Base-by-base conservation (phyloP, 2,329 filamentous ascomycete genomes). In the Claviceps sp. region DNA sequence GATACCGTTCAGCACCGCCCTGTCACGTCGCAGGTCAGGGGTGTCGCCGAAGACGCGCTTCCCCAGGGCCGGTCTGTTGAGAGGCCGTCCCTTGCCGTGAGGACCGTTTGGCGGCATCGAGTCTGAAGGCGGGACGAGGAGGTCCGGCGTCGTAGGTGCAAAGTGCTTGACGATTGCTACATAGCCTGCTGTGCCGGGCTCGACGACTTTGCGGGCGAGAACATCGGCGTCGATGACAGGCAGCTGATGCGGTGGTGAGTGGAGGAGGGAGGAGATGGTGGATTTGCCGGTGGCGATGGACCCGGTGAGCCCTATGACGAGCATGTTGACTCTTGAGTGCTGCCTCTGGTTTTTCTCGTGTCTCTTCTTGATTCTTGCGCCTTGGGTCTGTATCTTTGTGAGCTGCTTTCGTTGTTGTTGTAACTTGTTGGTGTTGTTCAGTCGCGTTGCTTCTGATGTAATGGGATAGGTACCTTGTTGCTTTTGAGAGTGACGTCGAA, bases 261-360 rank as follows among this genome's bases (percentile, higher is more conserved):
- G 81, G 61, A 98, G 86, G 60, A 95, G 78, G 41, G 78, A 75
- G 30, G 93, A 95, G 52, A 96, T 89, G 58, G 91, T 98, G 46
- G 91, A 95, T 78, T 98, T 98, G 67, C 93, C 93, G 5, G 93
- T 98, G 55, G 93, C 93, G 65, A 98, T 97, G 55, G 90, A 95
- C 65, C 93, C 93, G 8, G 93, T 98, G 26, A 98, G 81, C 53
- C 93, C 93, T 61, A 98, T 89, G 62, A 98, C 82, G 40, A 50
- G 48, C 48, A 50, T 50, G 4, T 7, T 49, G 18, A 18, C 18
- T 18, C 18, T 18, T 18, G 34, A 20, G 18, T 11, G n/a, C 5
- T 24, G n/a, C 30, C 2, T 34, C 30, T 11, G 9, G 9, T 11
- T 34, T 11, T 4, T 4, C 30, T 11, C 9, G 30, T 34, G 30